Evolutionary conservation across 345 rosid genomes (phyloP).

Genomic region (Geranium brycei): DNA sequence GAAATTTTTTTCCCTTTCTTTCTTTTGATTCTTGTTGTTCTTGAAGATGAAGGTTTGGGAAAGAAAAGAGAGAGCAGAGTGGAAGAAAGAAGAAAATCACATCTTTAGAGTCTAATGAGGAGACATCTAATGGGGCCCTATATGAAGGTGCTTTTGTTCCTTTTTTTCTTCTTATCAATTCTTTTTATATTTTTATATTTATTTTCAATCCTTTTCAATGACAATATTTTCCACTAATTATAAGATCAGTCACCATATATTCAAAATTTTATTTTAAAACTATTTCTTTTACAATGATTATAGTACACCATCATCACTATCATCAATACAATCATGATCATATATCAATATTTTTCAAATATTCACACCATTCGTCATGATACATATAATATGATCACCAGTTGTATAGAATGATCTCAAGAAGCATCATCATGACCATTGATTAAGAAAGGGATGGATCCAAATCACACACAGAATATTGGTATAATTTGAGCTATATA

Average conservation of each 20-base stretch:
- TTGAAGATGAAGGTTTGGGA: neutral
- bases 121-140: constrained; percentile 17
- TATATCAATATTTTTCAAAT: too few relatives aligned
- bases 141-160: neutral
- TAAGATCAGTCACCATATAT: neutral
- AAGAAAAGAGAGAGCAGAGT: constrained; percentile 11
- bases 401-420: neutral
- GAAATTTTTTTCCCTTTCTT: constrained; percentile 14
- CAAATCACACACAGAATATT: neutral
- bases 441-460: neutral
- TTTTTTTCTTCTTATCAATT: neutral
- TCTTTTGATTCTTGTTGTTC: neutral
- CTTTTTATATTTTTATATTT: neutral
- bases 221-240: neutral
- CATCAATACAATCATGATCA: too few relatives aligned
- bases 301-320: too few relatives aligned
- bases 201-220: neutral
- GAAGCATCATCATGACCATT: neutral
- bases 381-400: too few relatives aligned
- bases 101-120: constrained; percentile 29
- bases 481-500: neutral
- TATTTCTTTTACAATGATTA: too few relatives aligned
- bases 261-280: too few relatives aligned
- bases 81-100: constrained; percentile 39
- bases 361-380: too few relatives aligned